A percentile compares a stretch with the other conserved stretches of the same genome.
Conservation (phyloP, 768 basidiomycete genomes). For the Mycena polygramma region DNA sequence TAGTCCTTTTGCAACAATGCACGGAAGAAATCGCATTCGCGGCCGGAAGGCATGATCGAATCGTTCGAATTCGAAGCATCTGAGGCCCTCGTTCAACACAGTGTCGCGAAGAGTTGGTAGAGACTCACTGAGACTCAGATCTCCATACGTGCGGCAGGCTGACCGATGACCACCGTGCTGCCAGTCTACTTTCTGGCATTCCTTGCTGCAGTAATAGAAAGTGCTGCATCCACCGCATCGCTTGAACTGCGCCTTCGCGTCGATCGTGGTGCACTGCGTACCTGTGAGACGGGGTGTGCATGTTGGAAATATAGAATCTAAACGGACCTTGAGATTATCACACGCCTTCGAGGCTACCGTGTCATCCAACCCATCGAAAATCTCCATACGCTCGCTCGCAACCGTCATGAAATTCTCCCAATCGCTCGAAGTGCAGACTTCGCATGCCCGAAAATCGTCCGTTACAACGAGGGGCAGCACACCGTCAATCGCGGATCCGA, state of each 20-base stretch:
- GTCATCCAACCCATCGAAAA: neutral
- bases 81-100: neutral
- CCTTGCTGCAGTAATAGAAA: neutral
- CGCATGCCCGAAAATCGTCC: too few species aligned
- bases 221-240: neutral
- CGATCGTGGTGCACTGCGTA: neutral
- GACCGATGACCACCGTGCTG: neutral
- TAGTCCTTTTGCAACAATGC: neutral
- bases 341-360: neutral
- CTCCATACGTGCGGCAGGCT: neutral
- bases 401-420: neutral
- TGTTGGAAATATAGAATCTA: neutral
- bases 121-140: neutral
- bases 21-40: neutral
- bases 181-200: neutral
- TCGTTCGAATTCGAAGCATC: neutral
- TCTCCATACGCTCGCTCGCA: neutral
- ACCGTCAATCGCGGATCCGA: neutral
- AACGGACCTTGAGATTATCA: neutral
- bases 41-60: neutral
- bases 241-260: neutral
- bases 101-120: neutral
- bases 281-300: neutral
- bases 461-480: too few species aligned
- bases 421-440: neutral